These are phyloP conservation scores for Penicillium manginii DNA, from an alignment of 495 filamentous ascomycete genomes.

Conservation along the genomic window DNA sequence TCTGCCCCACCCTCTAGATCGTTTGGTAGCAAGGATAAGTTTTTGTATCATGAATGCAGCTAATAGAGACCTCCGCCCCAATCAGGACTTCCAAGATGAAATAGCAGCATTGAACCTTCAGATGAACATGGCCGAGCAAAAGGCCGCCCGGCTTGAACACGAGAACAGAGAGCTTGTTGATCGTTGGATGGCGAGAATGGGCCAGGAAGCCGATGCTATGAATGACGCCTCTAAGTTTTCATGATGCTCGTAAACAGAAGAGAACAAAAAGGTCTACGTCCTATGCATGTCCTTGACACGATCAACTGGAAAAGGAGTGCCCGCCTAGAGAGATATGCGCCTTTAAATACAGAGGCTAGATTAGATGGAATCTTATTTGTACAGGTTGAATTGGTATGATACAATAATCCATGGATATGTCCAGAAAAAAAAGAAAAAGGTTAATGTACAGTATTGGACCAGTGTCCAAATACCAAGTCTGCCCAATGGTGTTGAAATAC, in stretches of 20 bases:
- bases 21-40: background rate
- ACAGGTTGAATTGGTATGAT: constrained; percentile 28
- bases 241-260: constrained; percentile 17
- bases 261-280: background rate
- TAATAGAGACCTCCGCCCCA: constrained; percentile 13
- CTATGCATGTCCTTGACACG: background rate
- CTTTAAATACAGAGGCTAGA: constrained; percentile 4
- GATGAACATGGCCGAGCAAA: constrained; percentile 81
- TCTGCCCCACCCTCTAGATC: background rate
- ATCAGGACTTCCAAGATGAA: constrained; percentile 85
- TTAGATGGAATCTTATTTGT: constrained; percentile 11
- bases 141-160: constrained; percentile 63
- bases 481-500: background rate
- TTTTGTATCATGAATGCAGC: background rate
- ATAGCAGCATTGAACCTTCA: constrained; percentile 82
- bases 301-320: background rate
- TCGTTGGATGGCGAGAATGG: constrained; percentile 87
- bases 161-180: constrained; percentile 90
- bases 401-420: constrained; percentile 24
- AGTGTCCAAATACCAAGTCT: constrained; percentile 10
- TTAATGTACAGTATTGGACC: constrained; percentile 27
- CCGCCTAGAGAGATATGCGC: background rate
- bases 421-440: constrained; percentile 18
- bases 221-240: constrained; percentile 63
- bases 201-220: constrained; percentile 84